Evolutionary conservation across 2,329 filamentous ascomycete species (phyloP).

Genomic region (Curvularia eragrostidis): DNA sequence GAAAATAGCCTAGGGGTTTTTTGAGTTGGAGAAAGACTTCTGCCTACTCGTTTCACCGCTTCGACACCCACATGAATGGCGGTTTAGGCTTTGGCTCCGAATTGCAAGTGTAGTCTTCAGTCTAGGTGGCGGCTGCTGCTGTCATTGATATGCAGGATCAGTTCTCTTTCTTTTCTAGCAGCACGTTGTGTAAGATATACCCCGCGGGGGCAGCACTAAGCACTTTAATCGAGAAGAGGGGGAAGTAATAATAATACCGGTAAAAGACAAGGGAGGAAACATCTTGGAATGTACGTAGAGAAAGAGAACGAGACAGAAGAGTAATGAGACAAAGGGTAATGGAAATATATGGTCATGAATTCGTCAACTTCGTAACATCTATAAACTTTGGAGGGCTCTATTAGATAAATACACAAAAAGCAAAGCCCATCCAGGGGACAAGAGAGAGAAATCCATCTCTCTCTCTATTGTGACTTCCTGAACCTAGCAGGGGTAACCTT

Average conservation of each 20-base stretch:
- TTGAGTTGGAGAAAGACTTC: too few species aligned
- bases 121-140: too few species aligned
- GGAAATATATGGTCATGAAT: too few species aligned
- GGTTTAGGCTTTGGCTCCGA: too few species aligned
- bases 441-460: too few species aligned
- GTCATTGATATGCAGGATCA: too few species aligned
- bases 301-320: not conserved
- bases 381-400: too few species aligned
- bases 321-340: not conserved
- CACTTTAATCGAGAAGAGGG: not conserved
- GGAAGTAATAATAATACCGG: not conserved
- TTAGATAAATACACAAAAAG: too few species aligned
- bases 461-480: not conserved
- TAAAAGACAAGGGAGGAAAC: not conserved
- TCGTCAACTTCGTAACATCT: slow-evolving; percentile 6
- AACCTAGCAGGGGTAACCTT: not conserved
- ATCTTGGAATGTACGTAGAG: not conserved
- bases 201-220: not conserved
- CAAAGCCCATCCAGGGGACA: too few species aligned
- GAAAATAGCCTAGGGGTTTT: not conserved
- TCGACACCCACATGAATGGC: too few species aligned
- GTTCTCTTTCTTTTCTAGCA: not conserved
- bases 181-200: not conserved
- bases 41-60: too few species aligned
- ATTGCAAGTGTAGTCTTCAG: too few species aligned